These are phyloP conservation scores for Senna tora DNA, from an alignment of 306 rosid genomes.

Conservation along the genomic window DNA sequence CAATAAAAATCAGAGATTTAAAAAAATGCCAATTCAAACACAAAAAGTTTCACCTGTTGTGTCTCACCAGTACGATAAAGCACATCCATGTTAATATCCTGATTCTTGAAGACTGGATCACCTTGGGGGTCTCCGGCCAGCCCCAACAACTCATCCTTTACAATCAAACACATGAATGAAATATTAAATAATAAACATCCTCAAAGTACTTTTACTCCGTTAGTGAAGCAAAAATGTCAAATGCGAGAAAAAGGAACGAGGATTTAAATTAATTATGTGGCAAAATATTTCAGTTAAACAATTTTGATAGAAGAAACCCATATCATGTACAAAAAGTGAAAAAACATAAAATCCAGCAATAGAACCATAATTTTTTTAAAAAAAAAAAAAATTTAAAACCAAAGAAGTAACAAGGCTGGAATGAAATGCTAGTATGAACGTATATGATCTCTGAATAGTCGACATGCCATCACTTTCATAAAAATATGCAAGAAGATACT, in stretches of 20 bases:
- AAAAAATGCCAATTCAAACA: constrained; percentile 18
- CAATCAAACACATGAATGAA: constrained; percentile 35
- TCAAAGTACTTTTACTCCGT: not conserved
- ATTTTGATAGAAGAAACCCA: not conserved
- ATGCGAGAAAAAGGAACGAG: not conserved
- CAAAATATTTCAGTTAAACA: not conserved
- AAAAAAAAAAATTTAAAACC: not conserved
- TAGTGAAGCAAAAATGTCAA: constrained; percentile 1
- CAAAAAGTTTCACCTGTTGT: constrained; percentile 60
- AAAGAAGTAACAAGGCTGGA: not conserved
- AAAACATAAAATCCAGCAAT: not conserved
- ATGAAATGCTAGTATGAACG: not conserved
- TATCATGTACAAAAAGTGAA: not conserved
- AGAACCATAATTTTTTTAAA: not conserved
- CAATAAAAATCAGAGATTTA: not conserved
- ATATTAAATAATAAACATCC: constrained; percentile 4
- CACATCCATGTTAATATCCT: constrained; percentile 78
- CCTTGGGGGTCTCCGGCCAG: constrained; percentile 63
- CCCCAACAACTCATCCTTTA: constrained; percentile 86
- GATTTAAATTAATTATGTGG: not conserved
- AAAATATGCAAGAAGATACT: not conserved
- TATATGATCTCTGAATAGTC: not conserved
- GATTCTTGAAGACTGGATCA: constrained; percentile 71
- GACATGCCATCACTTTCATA: not conserved
- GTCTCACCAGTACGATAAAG: constrained; percentile 90